Base-by-base conservation (phyloP, 179 eudicot genomes). In the Beta macrorhiza region DNA sequence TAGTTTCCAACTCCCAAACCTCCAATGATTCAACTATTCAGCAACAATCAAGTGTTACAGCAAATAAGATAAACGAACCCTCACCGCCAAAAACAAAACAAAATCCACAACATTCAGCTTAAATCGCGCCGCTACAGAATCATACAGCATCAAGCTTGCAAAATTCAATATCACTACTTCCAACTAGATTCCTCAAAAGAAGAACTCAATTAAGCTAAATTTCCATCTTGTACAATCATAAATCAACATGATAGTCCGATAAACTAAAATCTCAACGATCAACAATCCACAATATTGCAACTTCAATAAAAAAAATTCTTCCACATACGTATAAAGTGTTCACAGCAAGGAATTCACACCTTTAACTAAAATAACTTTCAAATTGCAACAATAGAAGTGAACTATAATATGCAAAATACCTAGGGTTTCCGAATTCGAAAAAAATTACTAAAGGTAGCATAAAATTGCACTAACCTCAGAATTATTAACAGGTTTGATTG, bases 401-500 rank as follows among this genome's bases (percentile, higher is more conserved):
- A 44, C 15, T 57, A 29, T 15, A n/a, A 32, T 0, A 59, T 5
- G 0, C 17, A 29, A n/a, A 76, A 2, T 76, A 20, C 25, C 25
- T 52, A 58, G 49, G 25, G 69, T 37, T 58, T 4, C 8, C 17
- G 1, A 67, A 53, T 15, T 52, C 9, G 37, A 9, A 20, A 76
- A 52, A 65, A 16, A 22, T 75, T 25, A 25, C 25, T 25, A 25
- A 25, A 25, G 25, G 25, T 25, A 25, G 25, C 4, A 42, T 51
- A 67, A n/a, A 14, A 32, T 11, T 29, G 15, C 0, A 76, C 77
- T 1, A 83, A 91, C 95, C 95, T 85, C 79, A 1, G 82, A 74
- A 69, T 82, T 81, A 51, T 79, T 58, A 55, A 5, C 49, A 22
- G 62, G 72, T 47, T 79, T 82, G 65, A 80, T 53, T 69, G 81